Evolutionary conservation across 2,329 filamentous ascomycete species (phyloP).

Genomic region (Stagonosporopsis cucurbitacearum): DNA sequence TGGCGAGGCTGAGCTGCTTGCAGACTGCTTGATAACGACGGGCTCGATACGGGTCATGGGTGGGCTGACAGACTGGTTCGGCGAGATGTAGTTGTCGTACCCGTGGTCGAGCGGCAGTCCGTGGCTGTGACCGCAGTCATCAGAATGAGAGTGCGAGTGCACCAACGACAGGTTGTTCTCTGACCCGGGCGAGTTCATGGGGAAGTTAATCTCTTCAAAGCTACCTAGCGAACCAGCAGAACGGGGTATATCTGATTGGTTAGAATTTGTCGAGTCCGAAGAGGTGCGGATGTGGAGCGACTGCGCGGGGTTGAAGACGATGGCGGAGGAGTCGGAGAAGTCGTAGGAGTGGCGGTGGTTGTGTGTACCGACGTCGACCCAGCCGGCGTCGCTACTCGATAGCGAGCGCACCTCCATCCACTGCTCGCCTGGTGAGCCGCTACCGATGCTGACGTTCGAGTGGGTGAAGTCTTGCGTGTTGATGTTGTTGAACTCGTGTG

Average conservation of each 20-base stretch:
- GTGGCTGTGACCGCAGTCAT: slow-evolving; percentile 37
- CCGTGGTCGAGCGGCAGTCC: slow-evolving; percentile 37
- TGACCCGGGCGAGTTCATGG: slow-evolving; percentile 82
- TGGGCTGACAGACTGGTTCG: slow-evolving; percentile 66
- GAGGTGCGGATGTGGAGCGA: slow-evolving; percentile 85
- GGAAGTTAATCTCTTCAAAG: slow-evolving; percentile 75
- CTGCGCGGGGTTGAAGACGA: slow-evolving; percentile 91
- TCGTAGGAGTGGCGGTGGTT: slow-evolving; percentile 71
- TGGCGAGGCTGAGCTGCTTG: slow-evolving; percentile 65
- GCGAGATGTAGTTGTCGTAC: slow-evolving; percentile 50
- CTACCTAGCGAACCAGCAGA: slow-evolving; percentile 75
- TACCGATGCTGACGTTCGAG: slow-evolving; percentile 50
- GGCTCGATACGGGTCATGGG: slow-evolving; percentile 71
- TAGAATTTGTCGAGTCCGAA: slow-evolving; percentile 85
- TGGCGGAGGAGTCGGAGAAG: slow-evolving; percentile 61
- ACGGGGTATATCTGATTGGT: slow-evolving; percentile 67
- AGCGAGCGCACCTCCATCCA: slow-evolving; percentile 88
- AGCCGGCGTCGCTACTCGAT: slow-evolving; percentile 85
- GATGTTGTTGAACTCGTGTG: slow-evolving; percentile 66
- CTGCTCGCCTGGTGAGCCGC: slow-evolving; percentile 76
- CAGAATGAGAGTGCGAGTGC: slow-evolving; percentile 35
- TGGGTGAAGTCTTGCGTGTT: slow-evolving; percentile 53
- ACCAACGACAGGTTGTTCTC: slow-evolving; percentile 56
- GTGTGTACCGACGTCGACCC: slow-evolving; percentile 73
- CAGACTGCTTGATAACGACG: slow-evolving; percentile 70